Evolutionary conservation across 306 rosid species (phyloP), one percentile per base, ranked within the genome.

Genomic region (Pyrus pyrifolia): DNA sequence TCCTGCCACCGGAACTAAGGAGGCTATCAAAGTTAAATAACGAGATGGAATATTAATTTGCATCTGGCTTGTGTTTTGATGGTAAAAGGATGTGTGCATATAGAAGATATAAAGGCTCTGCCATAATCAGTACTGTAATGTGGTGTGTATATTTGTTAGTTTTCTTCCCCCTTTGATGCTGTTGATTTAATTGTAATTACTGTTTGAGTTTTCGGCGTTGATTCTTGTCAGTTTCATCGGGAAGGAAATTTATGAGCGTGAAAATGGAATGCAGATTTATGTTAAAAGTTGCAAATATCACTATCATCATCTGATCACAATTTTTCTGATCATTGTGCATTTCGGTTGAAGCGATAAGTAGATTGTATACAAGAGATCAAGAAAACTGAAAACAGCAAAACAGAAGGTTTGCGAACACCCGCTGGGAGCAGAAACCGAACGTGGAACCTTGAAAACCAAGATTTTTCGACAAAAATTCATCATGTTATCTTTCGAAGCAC

Each of bases 11-110:
- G 90, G 87, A 33, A 63, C 86, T 79, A 90, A 92, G 79, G 96
- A 83, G 21, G 93, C 88, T 55, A 85, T 90, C 45, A 82, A 88
- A 79, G 96, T 87, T 88, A 88, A 90, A 72, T 91, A 84, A 87
- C 57, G 76, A 49, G 66, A 57, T 63, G 67, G 11, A 68, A 66
- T 18, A 45, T 29, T 21, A 58, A 82, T 66, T 69, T 74, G 90
- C 83, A 79, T 63, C 62, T 81, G 75, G 82, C 53, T 86, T 85
- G 74, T 40, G 18, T 85, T 81, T 83, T 86, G 83, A 80, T 75
- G 69, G 82, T 83, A 75, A 72, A 46, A 67, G 76, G 82, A 85
- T 81, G 89, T 81, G 91, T 86, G 31, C 33, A 86, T 72, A 80
- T 82, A 85, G 79, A 87, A 84, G 84, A 81, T 74, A 65, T 72